Base-by-base conservation (phyloP, 1,284 basidiomycete species). In the Boletus semigastroideus region DNA sequence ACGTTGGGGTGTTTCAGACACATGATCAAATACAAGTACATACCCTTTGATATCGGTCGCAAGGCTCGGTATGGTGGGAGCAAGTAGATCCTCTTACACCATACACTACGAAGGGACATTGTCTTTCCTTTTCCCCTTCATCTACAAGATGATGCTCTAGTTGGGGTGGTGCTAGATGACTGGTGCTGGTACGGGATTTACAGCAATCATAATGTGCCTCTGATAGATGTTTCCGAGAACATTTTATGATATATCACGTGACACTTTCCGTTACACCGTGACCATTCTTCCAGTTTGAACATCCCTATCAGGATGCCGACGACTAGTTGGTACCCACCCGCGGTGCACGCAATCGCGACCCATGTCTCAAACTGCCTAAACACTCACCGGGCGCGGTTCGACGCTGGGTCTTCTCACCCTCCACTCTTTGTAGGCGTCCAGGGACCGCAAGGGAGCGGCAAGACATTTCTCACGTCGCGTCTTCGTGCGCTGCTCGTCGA, bases 1-100 rank as follows among this genome's bases (percentile, higher is more conserved):
- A 55, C 44, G 5, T 37, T 3, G 1, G 22, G 17, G 19, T 44
- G 17, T 44, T 37, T 27, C 40, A 95, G 93, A 65, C 96, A 98
- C 74, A 98, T 98, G 96, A 91, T 97, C 78, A 96, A 96, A 74
- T 98, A 98, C 78, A 94, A 92, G 70, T 96, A 93, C 72, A 74
- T 96, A 50, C 93, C 93, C 33, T 96, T 94, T 72, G 93, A 96
- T 66, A 80, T 95, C 58, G 93, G 93, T 16, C 83, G 92, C 60
- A 95, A 95, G 74, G 78, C 85, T 52, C 83, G 84, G 45, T 93
- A 93, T 58, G 86, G 85, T 36, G 64, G 68, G 42, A 54, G 66
- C 60, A 61, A 64, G 51, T 66, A 69, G 58, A n/a, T 22, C 22
- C 22, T 22, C 22, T 22, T 22, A 22, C 22, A 22, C 3, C 22